These are phyloP conservation scores for Hydrangea macrophylla DNA, from an alignment of 148 eudicot genomes.

Conservation along the genomic window DNA sequence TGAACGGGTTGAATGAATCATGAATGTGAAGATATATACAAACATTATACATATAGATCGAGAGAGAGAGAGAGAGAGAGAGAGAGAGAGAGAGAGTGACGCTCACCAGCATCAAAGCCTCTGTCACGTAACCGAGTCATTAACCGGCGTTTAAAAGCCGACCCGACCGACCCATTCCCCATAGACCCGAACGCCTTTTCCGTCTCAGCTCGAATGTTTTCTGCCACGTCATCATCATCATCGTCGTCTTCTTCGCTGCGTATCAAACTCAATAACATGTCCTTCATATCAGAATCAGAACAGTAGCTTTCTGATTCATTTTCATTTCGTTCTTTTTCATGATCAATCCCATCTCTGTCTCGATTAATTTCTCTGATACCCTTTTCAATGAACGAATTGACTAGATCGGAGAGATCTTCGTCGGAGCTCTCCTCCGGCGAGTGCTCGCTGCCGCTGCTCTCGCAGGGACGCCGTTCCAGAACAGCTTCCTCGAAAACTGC, in stretches of 20 bases:
- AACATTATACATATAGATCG: not conserved
- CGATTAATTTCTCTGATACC: conserved; percentile 5
- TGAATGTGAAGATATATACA: too few species aligned
- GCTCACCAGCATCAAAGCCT: conserved; percentile 74
- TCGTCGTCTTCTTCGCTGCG: conserved; percentile 19
- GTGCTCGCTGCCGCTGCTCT: conserved; percentile 72
- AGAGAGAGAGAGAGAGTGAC: not conserved
- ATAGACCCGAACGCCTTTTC: conserved; percentile 22
- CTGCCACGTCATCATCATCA: conserved; percentile 24
- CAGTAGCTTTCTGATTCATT: conserved; percentile 4
- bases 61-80: not conserved
- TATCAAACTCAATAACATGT: conserved; percentile 33
- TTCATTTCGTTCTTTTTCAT: not conserved
- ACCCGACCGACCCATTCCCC: not conserved
- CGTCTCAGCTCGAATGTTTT: conserved; percentile 28
- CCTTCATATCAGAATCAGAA: conserved; percentile 26
- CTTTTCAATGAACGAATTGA: conserved; percentile 60
- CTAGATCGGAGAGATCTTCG: conserved; percentile 58
- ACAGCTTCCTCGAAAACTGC: conserved; percentile 53
- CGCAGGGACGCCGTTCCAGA: conserved; percentile 28
- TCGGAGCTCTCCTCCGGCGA: conserved; percentile 33
- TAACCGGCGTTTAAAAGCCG: conserved; percentile 46
- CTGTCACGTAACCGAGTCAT: conserved; percentile 50
- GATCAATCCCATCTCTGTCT: conserved; percentile 16
- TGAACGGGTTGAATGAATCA: too few species aligned